Base-by-base conservation (phyloP, 108 stramenopile genomes). In the Heterococcus sp. region DNA sequence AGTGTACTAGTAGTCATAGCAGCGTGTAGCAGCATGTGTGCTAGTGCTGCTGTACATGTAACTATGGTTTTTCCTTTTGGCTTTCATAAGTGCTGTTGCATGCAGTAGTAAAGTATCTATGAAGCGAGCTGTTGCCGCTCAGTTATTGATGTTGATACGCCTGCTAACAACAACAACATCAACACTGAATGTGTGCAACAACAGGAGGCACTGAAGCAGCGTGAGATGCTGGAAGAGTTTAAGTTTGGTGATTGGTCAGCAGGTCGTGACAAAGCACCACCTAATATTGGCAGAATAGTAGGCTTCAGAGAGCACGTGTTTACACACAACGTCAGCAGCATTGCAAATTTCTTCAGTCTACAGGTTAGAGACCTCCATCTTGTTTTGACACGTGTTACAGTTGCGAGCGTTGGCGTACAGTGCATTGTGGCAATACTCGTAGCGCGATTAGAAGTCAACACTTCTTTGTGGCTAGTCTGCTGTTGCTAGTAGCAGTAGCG, bases 301-400 rank as follows among this genome's bases (percentile, higher is more conserved):
- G 81, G 81, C 35, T 82, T 82, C 68, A 65, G 81, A 40, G 81
- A 82, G 65, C 81, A 82, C 74, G 68, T 82, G 32, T 82, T 82
- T 75, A 76, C 81, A 40, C 68, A 69, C 68, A 36, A 68, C 34
- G 75, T 75, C 34, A 37, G 65, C 21, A 35, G 75, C 27, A 39
- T 75, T 29, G 81, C 75, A 3, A 76, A 74, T 68, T 76, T 66
- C 68, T 69, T 76, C 72, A 73, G 72, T 34, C 79, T 81, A 29
- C 97, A 98, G 79, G 79, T 81, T 1, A 21, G n/a, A 30, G 8
- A 1, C 37, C 27, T 35, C n/a, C 30, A 30, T 1, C 38, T 30
- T 11, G 37, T 8, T 58, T 0, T 40, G 21, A 37, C 0, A 58
- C 14, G 35, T 1, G 1, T 58, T 0, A 8, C 0, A 1, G 38